phyloP scores from a whole-genome alignment of 2,329 filamentous ascomycete species.

The Alternaria hordeiaustralica region DNA sequence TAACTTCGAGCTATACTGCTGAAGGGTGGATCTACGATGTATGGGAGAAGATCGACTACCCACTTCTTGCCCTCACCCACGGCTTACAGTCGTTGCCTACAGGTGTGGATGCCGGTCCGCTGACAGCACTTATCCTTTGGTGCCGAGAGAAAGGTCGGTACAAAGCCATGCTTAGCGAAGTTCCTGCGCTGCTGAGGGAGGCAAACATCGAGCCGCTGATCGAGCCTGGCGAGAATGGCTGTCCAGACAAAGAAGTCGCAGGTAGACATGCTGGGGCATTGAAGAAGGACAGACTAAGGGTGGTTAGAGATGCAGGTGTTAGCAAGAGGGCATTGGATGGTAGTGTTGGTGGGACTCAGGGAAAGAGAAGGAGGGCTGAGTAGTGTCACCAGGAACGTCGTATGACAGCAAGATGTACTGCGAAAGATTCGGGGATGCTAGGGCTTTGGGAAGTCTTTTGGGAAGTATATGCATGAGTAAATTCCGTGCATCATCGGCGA shows the following conservation, averaged over 20 bases:
- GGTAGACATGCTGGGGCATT: not conserved
- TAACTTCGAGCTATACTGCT: slow-evolving; percentile 6
- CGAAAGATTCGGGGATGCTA: not conserved
- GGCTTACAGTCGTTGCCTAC: slow-evolving; percentile 17
- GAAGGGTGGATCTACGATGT: slow-evolving; percentile 15
- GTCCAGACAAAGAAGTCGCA: slow-evolving; percentile 1
- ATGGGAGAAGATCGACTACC: slow-evolving; percentile 23
- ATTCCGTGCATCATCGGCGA: not conserved
- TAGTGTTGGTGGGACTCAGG: not conserved
- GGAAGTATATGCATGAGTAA: not conserved
- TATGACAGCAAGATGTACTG: not conserved
- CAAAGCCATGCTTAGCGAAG: slow-evolving; percentile 14
- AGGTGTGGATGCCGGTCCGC: slow-evolving; percentile 22
- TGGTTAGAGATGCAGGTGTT: not conserved
- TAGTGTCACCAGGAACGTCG: not conserved
- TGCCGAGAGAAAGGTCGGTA: slow-evolving; percentile 4
- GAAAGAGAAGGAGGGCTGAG: not conserved
- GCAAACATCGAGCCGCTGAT: slow-evolving; percentile 14
- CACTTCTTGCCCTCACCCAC: slow-evolving; percentile 22
- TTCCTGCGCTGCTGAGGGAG: slow-evolving; percentile 6
- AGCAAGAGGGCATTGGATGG: slow-evolving; percentile 2
- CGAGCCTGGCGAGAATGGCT: not conserved
- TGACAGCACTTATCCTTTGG: slow-evolving; percentile 22
- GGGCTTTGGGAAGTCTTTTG: not conserved
- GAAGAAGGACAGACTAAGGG: slow-evolving; percentile 13